Evolutionary conservation across 1,284 basidiomycete genomes (phyloP).

Genomic region (Ustilago crameri): DNA sequence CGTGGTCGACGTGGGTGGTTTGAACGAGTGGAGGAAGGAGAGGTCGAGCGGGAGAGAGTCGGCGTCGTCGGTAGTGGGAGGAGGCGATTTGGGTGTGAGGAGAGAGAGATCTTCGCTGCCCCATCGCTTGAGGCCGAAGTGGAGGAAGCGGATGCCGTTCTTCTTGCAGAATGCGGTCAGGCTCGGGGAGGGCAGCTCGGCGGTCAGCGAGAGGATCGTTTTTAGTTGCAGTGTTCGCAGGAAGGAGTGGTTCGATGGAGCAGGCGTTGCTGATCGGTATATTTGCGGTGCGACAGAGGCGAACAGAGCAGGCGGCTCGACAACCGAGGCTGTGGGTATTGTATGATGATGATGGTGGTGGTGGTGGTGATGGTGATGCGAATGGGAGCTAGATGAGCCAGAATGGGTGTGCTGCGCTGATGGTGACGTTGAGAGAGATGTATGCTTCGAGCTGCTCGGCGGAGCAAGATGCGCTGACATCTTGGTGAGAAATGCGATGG

Average conservation of each 20-base stretch:
- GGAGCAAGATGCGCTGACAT: slow-evolving; percentile 25
- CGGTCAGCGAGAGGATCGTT: slow-evolving; percentile 59
- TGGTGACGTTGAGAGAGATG: slow-evolving; percentile 11
- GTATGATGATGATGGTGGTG: slow-evolving; percentile 7
- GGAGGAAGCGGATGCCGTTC: slow-evolving; percentile 50
- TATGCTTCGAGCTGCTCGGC: slow-evolving; percentile 5
- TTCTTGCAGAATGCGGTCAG: slow-evolving; percentile 46
- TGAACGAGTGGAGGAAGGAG: slow-evolving; percentile 20
- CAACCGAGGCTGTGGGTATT: slow-evolving; percentile 40
- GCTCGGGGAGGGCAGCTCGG: slow-evolving; percentile 54
- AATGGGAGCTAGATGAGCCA: slow-evolving; percentile 9
- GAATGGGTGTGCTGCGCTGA: slow-evolving; percentile 10
- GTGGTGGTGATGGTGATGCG: no score
- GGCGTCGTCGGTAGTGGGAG: no score
- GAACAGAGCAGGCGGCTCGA: slow-evolving; percentile 56
- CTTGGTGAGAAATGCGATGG: no score
- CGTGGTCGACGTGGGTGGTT: slow-evolving; percentile 7
- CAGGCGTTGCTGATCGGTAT: slow-evolving; percentile 53
- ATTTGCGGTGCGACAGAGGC: slow-evolving; percentile 59
- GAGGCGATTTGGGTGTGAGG: background rate
- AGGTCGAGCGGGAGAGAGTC: slow-evolving; percentile 3
- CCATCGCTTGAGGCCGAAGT: slow-evolving; percentile 50
- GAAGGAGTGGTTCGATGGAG: slow-evolving; percentile 44
- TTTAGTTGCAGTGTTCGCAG: slow-evolving; percentile 48
- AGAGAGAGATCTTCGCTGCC: slow-evolving; percentile 1